Evolutionary conservation across 768 basidiomycete genomes (phyloP).

Genomic region (Gloeophyllum trabeum): DNA sequence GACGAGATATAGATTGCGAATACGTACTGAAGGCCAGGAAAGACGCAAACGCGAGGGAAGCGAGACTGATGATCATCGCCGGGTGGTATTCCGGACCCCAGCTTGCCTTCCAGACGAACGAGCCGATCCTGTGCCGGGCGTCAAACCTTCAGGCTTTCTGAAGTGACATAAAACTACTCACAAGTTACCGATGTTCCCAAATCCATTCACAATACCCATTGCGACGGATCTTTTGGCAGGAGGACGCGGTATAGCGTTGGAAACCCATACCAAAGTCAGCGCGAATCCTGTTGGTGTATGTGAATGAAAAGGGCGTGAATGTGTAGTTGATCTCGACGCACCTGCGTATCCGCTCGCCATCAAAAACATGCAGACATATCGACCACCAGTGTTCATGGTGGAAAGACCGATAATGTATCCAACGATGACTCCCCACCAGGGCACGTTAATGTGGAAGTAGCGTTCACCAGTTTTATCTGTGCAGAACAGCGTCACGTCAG

Average conservation of each 20-base stretch:
- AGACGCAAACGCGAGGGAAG: constrained; percentile 19
- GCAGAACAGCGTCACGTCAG: not conserved
- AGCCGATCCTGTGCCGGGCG: constrained; percentile 34
- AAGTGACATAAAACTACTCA: constrained; percentile 17
- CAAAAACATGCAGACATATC: constrained; percentile 53
- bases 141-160: not conserved
- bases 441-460: constrained; percentile 44
- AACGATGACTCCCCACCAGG: constrained; percentile 51
- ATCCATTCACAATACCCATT: constrained; percentile 52
- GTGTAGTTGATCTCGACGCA: constrained; percentile 5
- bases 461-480: constrained; percentile 50
- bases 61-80: constrained; percentile 42
- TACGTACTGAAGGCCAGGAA: constrained; percentile 23
- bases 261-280: constrained; percentile 47
- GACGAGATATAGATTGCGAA: not conserved
- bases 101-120: constrained; percentile 47
- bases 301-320: constrained; percentile 3
- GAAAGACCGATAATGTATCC: constrained; percentile 52
- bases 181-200: constrained; percentile 49
- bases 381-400: constrained; percentile 36
- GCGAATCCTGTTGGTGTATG: too few relatives aligned
- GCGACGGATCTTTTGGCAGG: constrained; percentile 45
- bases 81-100: constrained; percentile 57
- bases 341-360: constrained; percentile 48
- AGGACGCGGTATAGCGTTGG: constrained; percentile 48